Conservation (phyloP, 352 stramenopile species). For the Phytophthora parvispora region DNA sequence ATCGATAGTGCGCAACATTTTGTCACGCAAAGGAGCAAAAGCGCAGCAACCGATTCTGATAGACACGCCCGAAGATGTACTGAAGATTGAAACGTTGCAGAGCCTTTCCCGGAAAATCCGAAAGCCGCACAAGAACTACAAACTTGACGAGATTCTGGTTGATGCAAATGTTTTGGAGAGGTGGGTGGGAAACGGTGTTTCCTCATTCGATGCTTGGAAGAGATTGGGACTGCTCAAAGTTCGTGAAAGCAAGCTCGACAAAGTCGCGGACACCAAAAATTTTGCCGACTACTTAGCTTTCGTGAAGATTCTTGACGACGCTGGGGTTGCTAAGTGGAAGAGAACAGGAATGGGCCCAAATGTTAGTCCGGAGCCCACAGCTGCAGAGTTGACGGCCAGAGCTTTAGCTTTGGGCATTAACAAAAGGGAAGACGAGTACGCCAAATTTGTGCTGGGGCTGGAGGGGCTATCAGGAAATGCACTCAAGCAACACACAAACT, state of each 20-base stretch:
- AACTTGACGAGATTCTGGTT: not conserved
- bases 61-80: not conserved
- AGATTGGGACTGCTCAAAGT: not conserved
- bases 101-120: not conserved
- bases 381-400: not conserved
- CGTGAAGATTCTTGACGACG: not conserved
- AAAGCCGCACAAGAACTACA: not conserved
- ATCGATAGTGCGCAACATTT: not conserved
- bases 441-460: not conserved
- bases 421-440: not conserved
- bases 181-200: not conserved
- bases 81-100: not conserved
- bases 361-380: not conserved
- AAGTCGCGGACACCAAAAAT: not conserved
- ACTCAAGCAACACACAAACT: not conserved
- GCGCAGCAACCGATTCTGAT: not conserved
- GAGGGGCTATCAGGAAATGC: not conserved
- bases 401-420: not conserved
- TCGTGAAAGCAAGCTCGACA: not conserved
- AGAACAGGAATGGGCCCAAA: not conserved
- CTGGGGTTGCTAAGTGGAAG: not conserved
- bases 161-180: not conserved
- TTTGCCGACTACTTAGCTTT: not conserved
- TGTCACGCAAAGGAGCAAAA: not conserved
- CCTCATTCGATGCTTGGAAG: not conserved